Percentiles rank a stretch among this genome's conserved stretches.
Evolutionary conservation across 2,329 filamentous ascomycete genomes (phyloP).

Genomic region (Fusarium sp.): DNA sequence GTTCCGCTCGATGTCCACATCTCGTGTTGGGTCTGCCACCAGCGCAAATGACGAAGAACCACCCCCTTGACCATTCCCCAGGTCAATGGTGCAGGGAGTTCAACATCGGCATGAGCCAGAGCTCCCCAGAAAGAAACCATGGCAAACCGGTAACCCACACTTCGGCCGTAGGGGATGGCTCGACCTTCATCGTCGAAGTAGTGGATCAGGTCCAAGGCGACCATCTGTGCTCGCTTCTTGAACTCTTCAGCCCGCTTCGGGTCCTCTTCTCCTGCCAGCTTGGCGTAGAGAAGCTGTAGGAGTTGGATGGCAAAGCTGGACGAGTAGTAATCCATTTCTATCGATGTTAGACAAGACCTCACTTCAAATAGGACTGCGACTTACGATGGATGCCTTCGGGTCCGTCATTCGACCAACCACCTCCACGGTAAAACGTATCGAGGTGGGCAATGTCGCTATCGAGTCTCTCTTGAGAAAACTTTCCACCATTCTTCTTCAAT

Average conservation of each 20-base stretch:
- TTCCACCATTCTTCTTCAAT: conserved; percentile 77
- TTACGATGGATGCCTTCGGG: conserved; percentile 77
- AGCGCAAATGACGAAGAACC: conserved; percentile 77
- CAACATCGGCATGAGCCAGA: conserved; percentile 78
- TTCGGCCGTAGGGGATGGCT: conserved; percentile 80
- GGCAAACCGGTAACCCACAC: conserved; percentile 83
- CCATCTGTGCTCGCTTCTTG: conserved; percentile 72
- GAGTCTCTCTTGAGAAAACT: conserved; percentile 75
- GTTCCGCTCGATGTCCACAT: conserved; percentile 82
- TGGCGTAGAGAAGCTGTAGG: conserved; percentile 80
- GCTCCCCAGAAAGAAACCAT: conserved; percentile 89
- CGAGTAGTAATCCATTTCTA: conserved; percentile 86
- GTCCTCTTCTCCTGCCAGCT: conserved; percentile 75
- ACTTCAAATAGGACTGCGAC: conserved; percentile 25
- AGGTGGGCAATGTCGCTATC: conserved; percentile 82
- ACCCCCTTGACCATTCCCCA: conserved; percentile 86
- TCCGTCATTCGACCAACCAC: conserved; percentile 85
- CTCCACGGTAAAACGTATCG: conserved; percentile 84
- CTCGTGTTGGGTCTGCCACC: conserved; percentile 80
- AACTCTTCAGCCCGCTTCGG: conserved; percentile 75
- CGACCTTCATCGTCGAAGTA: conserved; percentile 80
- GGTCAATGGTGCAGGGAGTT: conserved; percentile 75
- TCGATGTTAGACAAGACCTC: conserved; percentile 6
- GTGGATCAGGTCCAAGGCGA: conserved; percentile 77
- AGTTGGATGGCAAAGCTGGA: conserved; percentile 86